Percentiles rank a stretch among this genome's conserved stretches.
Conservation (phyloP, 768 basidiomycete genomes). For the Trametopsis cervina region DNA sequence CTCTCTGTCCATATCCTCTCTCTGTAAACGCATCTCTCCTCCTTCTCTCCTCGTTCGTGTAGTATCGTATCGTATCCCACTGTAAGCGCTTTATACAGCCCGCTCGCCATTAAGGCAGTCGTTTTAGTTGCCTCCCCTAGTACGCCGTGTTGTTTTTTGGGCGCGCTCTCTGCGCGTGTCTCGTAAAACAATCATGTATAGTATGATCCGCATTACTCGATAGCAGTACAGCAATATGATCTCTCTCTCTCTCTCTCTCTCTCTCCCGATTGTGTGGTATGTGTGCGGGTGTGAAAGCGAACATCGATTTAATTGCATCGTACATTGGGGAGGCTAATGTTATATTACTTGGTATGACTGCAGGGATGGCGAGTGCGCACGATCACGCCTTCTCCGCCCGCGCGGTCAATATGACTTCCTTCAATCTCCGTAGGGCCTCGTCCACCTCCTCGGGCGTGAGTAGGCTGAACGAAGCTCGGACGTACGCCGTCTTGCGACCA, state of each 20-base stretch:
- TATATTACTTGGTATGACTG: too few species aligned
- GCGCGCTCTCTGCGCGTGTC: neutral
- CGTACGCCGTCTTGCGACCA: constrained; percentile 63
- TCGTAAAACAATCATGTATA: neutral
- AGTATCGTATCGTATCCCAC: too few species aligned
- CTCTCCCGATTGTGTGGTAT: too few species aligned
- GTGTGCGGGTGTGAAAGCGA: neutral
- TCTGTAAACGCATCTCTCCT: neutral
- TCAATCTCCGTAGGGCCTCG: constrained; percentile 60
- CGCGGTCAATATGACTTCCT: constrained; percentile 23
- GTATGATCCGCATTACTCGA: neutral
- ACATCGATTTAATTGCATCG: too few species aligned
- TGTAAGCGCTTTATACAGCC: too few species aligned
- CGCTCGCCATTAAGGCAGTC: neutral
- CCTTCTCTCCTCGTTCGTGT: neutral
- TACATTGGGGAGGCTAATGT: too few species aligned
- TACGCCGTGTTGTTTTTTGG: neutral
- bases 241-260: neutral
- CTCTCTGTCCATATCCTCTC: neutral
- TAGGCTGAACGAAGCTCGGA: constrained; percentile 83
- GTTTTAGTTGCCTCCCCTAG: neutral
- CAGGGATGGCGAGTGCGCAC: too few species aligned
- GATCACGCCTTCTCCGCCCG: too few species aligned
- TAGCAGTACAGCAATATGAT: neutral
- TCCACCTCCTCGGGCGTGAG: constrained; percentile 63